phyloP scores from a whole-genome alignment of 2,329 filamentous ascomycete genomes.

The Fusarium denticulatum region DNA sequence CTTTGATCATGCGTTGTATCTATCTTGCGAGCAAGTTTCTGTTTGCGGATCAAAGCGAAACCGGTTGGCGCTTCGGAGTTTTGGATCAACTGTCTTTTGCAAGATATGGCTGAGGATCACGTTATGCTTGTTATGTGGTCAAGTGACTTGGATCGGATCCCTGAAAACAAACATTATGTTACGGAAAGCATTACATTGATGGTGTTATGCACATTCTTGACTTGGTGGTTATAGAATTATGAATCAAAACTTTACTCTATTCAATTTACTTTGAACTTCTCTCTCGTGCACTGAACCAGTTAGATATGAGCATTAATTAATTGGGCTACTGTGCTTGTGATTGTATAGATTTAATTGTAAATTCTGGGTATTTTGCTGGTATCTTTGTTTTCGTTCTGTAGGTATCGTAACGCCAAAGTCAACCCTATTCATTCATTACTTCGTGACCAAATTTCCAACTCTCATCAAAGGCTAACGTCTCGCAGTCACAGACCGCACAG shows the following conservation, averaged over 20 bases:
- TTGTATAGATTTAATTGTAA: background rate
- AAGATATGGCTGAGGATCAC: background rate
- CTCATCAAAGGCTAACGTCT: conserved; percentile 8
- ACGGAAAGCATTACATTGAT: background rate
- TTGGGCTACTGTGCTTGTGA: background rate
- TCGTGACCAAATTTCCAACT: conserved; percentile 4
- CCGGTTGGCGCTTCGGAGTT: conserved; percentile 25
- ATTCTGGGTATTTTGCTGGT: conserved; percentile 14
- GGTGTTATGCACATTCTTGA: background rate
- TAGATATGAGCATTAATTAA: too few species aligned
- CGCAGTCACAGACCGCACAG: conserved; percentile 63
- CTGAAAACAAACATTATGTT: background rate
- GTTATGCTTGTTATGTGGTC: background rate
- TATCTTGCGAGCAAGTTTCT: background rate
- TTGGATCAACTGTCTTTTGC: background rate
- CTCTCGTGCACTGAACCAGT: background rate
- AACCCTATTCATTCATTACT: conserved; percentile 5
- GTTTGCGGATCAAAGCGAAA: background rate
- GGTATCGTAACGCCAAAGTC: conserved; percentile 28
- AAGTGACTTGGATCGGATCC: background rate
- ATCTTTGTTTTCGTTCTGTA: conserved; percentile 19
- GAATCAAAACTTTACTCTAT: conserved; percentile 8
- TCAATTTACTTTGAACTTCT: background rate
- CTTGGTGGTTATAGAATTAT: conserved; percentile 8
- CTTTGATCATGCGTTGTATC: background rate